Base-by-base conservation (phyloP, 2,329 filamentous ascomycete species). In the Cladosporium cucumerinum region DNA sequence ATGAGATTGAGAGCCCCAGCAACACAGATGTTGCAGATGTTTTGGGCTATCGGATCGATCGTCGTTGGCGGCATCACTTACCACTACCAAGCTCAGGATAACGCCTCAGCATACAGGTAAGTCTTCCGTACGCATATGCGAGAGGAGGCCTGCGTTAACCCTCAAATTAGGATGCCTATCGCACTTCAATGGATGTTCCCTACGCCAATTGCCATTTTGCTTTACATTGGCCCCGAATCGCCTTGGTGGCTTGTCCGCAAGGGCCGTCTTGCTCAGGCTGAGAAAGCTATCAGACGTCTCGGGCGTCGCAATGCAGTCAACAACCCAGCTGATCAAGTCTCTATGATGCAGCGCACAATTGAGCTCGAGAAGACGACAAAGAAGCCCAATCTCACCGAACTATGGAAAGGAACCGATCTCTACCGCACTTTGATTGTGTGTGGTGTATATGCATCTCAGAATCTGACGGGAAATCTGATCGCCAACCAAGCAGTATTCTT, bases 21-120 rank as follows among this genome's bases (percentile, higher is more conserved):
- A 4, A 88, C 86, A 2, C 83, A 85, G 76, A 88, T 85, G 82
- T 70, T 88, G 75, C 86, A 88, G 77, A 87, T 88, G 85, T 86
- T 85, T 78, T 88, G 86, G 86, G 83, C 85, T 23, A 84, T 88
- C 71, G 86, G 86, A 32, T 74, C 77, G 34, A 88, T 88, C 72
- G 86, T 88, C 65, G 86, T 88, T 26, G 83, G 80, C 30, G 85
- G 76, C 65, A 80, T 85, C 67, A 84, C 83, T 61, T 88, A 84
- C 73, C 72, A 75, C 57, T 87, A 86, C 78, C 79, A 86, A 67
- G 72, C 70, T 55, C 65, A 34, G 16, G 10, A 74, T 66, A 25
- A 73, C 7, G 65, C 57, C 10, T 58, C 55, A 12, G 77, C 82
- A 0, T 84, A 81, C 75, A 79, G 75, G 81, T 82, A 74, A 66